These are phyloP conservation scores for Verticillium alfalfae DNA, from an alignment of 2,329 filamentous ascomycete genomes.

Conservation along the genomic window DNA sequence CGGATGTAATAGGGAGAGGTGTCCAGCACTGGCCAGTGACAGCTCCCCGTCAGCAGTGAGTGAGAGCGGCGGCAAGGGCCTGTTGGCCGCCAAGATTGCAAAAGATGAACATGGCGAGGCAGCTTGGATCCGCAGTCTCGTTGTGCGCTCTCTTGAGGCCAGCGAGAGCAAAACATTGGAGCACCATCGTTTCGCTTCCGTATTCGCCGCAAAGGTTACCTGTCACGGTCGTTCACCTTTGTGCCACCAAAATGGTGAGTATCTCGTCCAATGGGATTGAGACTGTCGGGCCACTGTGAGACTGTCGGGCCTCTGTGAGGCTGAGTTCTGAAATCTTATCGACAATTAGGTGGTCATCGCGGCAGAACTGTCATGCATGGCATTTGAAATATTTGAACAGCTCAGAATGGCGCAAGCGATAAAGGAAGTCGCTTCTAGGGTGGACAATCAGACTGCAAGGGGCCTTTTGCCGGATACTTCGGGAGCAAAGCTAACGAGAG, in stretches of 20 bases:
- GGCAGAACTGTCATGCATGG: neutral
- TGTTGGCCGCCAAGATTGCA: neutral
- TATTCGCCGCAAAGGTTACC: neutral
- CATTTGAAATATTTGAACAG: slow-evolving; percentile 5
- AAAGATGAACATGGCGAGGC: neutral
- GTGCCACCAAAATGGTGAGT: slow-evolving; percentile 37
- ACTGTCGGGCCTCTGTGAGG: neutral
- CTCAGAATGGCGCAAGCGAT: slow-evolving; percentile 3
- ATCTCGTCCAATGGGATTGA: slow-evolving; percentile 42
- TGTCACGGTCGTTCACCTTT: slow-evolving; percentile 21
- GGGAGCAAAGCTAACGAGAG: neutral
- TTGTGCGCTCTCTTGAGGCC: neutral
- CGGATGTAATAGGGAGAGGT: neutral
- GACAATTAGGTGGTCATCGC: neutral
- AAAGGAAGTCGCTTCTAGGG: neutral
- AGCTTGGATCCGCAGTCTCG: neutral
- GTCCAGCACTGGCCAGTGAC: neutral
- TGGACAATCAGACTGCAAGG: neutral
- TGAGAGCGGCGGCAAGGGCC: neutral
- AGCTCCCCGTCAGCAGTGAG: neutral
- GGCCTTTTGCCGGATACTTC: neutral
- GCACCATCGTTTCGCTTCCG: neutral
- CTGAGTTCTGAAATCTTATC: neutral
- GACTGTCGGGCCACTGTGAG: slow-evolving; percentile 10
- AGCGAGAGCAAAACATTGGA: neutral